Conservation (phyloP, 345 rosid genomes). For the Pistacia integerrima region DNA sequence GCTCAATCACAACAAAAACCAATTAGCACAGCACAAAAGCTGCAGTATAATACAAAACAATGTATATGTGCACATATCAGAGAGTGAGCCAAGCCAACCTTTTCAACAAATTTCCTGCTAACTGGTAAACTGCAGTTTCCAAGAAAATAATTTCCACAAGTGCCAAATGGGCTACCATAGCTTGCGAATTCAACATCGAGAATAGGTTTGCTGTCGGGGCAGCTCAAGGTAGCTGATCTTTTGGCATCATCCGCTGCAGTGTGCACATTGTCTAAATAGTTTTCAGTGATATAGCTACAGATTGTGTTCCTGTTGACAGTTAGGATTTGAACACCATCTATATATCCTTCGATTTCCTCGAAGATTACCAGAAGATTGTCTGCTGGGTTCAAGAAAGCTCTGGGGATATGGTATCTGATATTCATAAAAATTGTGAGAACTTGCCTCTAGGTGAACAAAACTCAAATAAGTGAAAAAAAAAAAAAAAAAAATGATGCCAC, state of each 20-base stretch:
- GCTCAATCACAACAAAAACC: slow-evolving; percentile 11
- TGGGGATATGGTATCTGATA: slow-evolving; percentile 51
- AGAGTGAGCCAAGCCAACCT: slow-evolving; percentile 7
- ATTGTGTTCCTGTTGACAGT: slow-evolving; percentile 43
- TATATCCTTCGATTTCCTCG: slow-evolving; percentile 42
- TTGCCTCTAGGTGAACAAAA: neutral
- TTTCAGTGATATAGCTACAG: slow-evolving; percentile 43
- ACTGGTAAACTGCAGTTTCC: slow-evolving; percentile 43
- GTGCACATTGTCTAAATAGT: slow-evolving; percentile 21
- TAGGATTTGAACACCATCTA: slow-evolving; percentile 33
- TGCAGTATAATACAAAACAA: neutral
- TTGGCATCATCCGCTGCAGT: slow-evolving; percentile 19
- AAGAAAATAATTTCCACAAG: slow-evolving; percentile 34
- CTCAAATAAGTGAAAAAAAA: neutral
- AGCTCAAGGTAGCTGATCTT: slow-evolving; percentile 32
- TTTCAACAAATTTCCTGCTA: slow-evolving; percentile 37
- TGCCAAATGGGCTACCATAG: slow-evolving; percentile 45
- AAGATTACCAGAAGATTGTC: slow-evolving; percentile 43
- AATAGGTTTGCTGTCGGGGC: slow-evolving; percentile 32
- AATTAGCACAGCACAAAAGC: neutral
- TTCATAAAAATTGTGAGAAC: neutral
- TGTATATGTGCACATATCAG: neutral
- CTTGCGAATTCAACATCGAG: slow-evolving; percentile 43
- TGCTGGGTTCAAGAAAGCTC: slow-evolving; percentile 40
- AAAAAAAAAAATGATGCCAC: neutral